Evolutionary conservation across 257 asterid genomes (phyloP).

Genomic region (Phtheirospermum japonicum): DNA sequence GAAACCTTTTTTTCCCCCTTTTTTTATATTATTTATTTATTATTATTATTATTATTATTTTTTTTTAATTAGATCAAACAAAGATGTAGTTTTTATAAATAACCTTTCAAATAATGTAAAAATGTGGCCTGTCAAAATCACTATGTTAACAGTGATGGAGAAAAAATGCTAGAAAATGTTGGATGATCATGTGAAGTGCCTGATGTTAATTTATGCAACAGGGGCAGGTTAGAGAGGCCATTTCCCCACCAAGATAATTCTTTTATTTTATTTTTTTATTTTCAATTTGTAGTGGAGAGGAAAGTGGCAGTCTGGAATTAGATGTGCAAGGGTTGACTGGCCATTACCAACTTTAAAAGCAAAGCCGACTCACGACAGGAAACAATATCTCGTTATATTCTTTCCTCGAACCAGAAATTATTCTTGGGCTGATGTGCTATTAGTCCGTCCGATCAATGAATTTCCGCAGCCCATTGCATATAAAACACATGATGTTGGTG

Average conservation of each 20-base stretch:
- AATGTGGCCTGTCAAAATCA: background rate
- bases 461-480: slow-evolving; percentile 81
- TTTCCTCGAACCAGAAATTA: slow-evolving; percentile 87
- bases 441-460: slow-evolving; percentile 79
- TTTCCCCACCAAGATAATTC: too few species aligned
- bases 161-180: slow-evolving; percentile 2
- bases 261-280: slow-evolving; percentile 28
- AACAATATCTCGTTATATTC: slow-evolving; percentile 87
- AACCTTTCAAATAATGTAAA: background rate
- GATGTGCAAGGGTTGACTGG: slow-evolving; percentile 92
- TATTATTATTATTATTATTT: too few species aligned
- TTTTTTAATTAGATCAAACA: too few species aligned
- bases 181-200: too few species aligned
- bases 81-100: background rate
- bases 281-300: slow-evolving; percentile 84
- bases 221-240: too few species aligned
- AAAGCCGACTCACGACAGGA: slow-evolving; percentile 93
- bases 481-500: slow-evolving; percentile 75
- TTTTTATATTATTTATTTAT: too few species aligned
- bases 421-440: slow-evolving; percentile 95
- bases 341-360: slow-evolving; percentile 87
- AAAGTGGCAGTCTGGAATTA: slow-evolving; percentile 96
- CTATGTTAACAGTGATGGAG: background rate
- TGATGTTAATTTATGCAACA: too few species aligned
- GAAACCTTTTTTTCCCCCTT: too few species aligned